Evolutionary conservation across 176 grass and related monocot genomes (phyloP).

Genomic region (Secale cereale): DNA sequence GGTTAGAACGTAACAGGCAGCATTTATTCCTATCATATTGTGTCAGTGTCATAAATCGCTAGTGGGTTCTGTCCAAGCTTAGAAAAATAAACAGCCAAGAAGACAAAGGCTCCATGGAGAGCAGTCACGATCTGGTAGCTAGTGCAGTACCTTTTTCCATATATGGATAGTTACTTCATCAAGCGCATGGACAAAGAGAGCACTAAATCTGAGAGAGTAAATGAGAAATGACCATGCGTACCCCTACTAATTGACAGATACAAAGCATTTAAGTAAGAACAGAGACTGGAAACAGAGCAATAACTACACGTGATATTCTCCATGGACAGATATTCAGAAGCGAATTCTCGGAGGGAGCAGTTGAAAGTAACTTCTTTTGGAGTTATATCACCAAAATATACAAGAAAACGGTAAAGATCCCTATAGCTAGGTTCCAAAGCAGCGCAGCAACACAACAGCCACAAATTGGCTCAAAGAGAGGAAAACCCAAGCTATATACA

Average conservation of each 20-base stretch:
- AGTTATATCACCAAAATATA: background rate
- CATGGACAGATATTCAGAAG: background rate
- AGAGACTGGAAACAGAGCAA: background rate
- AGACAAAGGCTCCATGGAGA: background rate
- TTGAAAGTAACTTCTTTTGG: slow-evolving; percentile 6
- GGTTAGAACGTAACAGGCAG: slow-evolving; percentile 23
- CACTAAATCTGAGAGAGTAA: background rate
- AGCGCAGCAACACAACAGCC: background rate
- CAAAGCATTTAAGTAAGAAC: background rate
- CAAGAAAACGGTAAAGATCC: background rate
- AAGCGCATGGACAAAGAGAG: background rate
- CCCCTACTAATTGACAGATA: background rate
- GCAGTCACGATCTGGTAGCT: background rate
- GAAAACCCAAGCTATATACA: background rate
- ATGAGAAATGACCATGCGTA: background rate
- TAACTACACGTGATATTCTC: background rate
- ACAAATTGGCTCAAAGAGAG: background rate
- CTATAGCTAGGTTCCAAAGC: background rate
- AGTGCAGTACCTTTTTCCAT: background rate
- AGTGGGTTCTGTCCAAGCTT: background rate
- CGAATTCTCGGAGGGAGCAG: background rate
- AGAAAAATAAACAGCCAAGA: slow-evolving; percentile 9
- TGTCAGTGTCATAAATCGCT: slow-evolving; percentile 12
- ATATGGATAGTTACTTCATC: background rate
- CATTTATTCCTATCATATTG: slow-evolving; percentile 11